Percentiles rank a stretch among this genome's conserved stretches.
Conservation (phyloP, 2,329 filamentous ascomycete species). For the Fusarium praegraminearum region DNA sequence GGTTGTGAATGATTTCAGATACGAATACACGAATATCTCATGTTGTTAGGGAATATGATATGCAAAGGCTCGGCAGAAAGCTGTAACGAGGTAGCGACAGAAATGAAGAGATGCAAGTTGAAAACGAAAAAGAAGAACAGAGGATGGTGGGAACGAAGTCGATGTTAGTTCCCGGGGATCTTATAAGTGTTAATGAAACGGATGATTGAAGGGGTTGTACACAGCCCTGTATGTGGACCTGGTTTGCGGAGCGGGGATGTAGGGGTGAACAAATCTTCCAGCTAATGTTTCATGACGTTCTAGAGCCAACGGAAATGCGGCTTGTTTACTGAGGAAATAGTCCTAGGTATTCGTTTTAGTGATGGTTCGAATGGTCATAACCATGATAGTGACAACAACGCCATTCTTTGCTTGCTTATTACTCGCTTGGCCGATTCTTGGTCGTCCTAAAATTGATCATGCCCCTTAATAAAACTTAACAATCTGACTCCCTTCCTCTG, state of each 20-base stretch:
- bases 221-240: conserved; percentile 46
- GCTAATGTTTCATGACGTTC: conserved; percentile 41
- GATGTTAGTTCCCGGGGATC: conserved; percentile 12
- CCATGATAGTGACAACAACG: conserved; percentile 17
- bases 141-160: conserved; percentile 9
- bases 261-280: conserved; percentile 10
- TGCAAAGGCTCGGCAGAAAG: neutral
- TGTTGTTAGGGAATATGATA: conserved; percentile 1
- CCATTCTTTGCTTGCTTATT: neutral
- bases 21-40: neutral
- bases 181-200: conserved; percentile 20
- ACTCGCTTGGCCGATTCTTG: neutral
- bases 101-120: neutral
- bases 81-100: conserved; percentile 22
- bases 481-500: neutral
- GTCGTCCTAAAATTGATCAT: neutral
- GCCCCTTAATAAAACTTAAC: neutral
- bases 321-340: neutral
- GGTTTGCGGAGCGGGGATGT: conserved; percentile 35
- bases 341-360: neutral
- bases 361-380: neutral
- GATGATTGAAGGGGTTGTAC: conserved; percentile 23
- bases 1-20: conserved; percentile 9
- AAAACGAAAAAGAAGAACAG: conserved; percentile 17
- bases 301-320: conserved; percentile 30